These are phyloP conservation scores for Geranium rotundifolium DNA, from an alignment of 345 rosid species.

Conservation along the genomic window DNA sequence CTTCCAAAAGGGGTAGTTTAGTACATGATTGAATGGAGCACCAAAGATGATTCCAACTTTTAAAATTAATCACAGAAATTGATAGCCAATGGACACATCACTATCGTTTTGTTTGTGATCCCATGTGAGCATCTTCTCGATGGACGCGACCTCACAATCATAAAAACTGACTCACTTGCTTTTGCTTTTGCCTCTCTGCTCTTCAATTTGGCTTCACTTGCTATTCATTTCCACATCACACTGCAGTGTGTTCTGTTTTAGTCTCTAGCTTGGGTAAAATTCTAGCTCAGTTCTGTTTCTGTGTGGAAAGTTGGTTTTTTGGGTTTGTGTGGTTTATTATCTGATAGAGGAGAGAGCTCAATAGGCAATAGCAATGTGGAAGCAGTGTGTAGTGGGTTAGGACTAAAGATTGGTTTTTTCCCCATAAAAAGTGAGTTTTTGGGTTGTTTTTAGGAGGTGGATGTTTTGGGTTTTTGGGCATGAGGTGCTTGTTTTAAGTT, in stretches of 20 bases:
- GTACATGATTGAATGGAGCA: not conserved
- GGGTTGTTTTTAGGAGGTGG: slow-evolving; percentile 15
- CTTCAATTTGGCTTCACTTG: slow-evolving; percentile 4
- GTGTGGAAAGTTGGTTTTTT: not conserved
- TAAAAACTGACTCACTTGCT: slow-evolving; percentile 11
- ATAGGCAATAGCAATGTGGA: slow-evolving; percentile 2
- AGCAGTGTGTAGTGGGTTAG: not conserved
- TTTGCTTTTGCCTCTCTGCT: slow-evolving; percentile 13
- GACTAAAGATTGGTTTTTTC: slow-evolving; percentile 14
- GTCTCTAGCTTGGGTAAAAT: not conserved
- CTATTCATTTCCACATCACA: slow-evolving; percentile 4
- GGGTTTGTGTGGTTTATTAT: slow-evolving; percentile 1
- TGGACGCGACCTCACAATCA: slow-evolving; percentile 33
- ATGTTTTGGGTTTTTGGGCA: slow-evolving; percentile 10
- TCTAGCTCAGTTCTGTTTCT: not conserved
- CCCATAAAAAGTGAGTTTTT: slow-evolving; percentile 17
- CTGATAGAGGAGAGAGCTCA: too few species aligned
- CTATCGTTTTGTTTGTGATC: slow-evolving; percentile 32
- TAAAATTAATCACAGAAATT: not conserved
- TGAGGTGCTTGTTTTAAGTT: slow-evolving; percentile 18
- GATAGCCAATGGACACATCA: slow-evolving; percentile 16
- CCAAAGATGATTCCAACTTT: too few species aligned
- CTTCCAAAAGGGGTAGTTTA: not conserved
- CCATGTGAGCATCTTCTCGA: slow-evolving; percentile 52
- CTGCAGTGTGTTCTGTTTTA: not conserved